Evolutionary conservation across 768 basidiomycete species (phyloP).

Genomic region (Russula olivacea): DNA sequence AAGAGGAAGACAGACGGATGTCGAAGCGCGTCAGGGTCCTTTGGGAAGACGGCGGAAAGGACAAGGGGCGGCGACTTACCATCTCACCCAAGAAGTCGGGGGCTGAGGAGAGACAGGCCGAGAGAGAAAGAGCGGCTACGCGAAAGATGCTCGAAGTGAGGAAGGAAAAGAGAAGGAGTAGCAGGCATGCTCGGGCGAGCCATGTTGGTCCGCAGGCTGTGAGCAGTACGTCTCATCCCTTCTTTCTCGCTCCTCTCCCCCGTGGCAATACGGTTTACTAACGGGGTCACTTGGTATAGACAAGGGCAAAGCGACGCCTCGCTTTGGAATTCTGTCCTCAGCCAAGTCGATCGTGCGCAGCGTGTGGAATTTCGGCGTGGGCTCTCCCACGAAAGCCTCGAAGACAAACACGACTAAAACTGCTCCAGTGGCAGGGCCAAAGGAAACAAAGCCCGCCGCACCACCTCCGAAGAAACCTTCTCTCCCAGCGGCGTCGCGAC

Average conservation of each 20-base stretch:
- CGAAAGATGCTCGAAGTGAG: constrained; percentile 59
- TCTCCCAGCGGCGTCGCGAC: constrained; percentile 1
- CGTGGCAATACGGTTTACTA: not conserved
- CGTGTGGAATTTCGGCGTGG: constrained; percentile 60
- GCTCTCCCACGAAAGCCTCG: constrained; percentile 28
- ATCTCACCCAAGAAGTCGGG: constrained; percentile 28
- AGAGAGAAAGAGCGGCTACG: constrained; percentile 52
- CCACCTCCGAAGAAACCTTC: constrained; percentile 15
- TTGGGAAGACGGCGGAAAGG: constrained; percentile 32
- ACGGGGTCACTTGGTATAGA: constrained; percentile 3
- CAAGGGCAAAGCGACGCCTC: constrained; percentile 43
- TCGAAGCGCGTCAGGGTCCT: constrained; percentile 42
- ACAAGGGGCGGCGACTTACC: constrained; percentile 35
- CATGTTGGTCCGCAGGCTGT: constrained; percentile 31
- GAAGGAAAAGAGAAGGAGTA: constrained; percentile 65
- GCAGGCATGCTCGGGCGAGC: constrained; percentile 36
- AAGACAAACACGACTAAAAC: constrained; percentile 27
- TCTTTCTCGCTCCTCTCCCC: constrained; percentile 3
- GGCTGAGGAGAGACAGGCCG: constrained; percentile 28
- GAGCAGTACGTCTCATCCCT: constrained; percentile 16
- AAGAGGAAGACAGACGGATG: constrained; percentile 36
- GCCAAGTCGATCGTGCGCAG: constrained; percentile 67
- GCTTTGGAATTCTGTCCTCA: constrained; percentile 63
- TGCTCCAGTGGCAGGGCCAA: not conserved
- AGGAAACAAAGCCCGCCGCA: constrained; percentile 13